These are phyloP conservation scores for Lophium mytilinum DNA, from an alignment of 495 filamentous ascomycete species.

Conservation along the genomic window DNA sequence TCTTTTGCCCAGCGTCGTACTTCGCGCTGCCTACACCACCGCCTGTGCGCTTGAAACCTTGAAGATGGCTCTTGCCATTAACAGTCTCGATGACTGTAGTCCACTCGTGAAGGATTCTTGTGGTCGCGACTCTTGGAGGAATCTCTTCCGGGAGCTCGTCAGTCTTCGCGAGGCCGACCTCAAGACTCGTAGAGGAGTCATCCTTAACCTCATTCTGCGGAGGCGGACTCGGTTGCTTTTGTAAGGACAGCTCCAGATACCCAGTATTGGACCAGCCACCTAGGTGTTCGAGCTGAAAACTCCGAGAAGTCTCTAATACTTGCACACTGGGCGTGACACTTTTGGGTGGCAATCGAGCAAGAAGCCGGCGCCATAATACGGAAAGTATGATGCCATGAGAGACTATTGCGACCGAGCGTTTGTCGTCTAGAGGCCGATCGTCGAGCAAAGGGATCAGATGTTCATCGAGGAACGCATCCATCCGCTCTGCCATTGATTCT, in stretches of 20 bases:
- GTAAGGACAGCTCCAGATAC: conserved; percentile 46
- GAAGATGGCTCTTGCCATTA: conserved; percentile 61
- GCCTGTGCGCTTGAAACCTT: conserved; percentile 62
- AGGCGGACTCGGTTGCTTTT: not conserved
- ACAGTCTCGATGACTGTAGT: conserved; percentile 42
- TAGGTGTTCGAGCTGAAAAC: conserved; percentile 33
- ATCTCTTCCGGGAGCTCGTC: not conserved
- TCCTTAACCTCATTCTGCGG: not conserved
- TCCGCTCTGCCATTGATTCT: conserved; percentile 55
- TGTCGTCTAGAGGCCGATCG: conserved; percentile 14
- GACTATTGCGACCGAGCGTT: conserved; percentile 53
- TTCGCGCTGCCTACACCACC: conserved; percentile 69
- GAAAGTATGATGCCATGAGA: conserved; percentile 75
- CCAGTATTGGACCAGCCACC: conserved; percentile 63
- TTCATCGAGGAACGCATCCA: conserved; percentile 52
- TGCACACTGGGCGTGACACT: conserved; percentile 22
- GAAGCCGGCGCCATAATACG: conserved; percentile 54
- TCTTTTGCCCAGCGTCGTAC: conserved; percentile 64
- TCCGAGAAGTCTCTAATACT: conserved; percentile 1
- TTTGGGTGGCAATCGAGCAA: conserved; percentile 43
- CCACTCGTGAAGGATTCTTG: conserved; percentile 19
- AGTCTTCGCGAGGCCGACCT: no score
- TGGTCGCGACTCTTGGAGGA: not conserved
- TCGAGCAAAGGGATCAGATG: conserved; percentile 52
- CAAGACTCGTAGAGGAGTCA: not conserved